phyloP scores from a whole-genome alignment of 225 moss, liverwort and hornwort species.

The Antitrichia curtipendula region DNA sequence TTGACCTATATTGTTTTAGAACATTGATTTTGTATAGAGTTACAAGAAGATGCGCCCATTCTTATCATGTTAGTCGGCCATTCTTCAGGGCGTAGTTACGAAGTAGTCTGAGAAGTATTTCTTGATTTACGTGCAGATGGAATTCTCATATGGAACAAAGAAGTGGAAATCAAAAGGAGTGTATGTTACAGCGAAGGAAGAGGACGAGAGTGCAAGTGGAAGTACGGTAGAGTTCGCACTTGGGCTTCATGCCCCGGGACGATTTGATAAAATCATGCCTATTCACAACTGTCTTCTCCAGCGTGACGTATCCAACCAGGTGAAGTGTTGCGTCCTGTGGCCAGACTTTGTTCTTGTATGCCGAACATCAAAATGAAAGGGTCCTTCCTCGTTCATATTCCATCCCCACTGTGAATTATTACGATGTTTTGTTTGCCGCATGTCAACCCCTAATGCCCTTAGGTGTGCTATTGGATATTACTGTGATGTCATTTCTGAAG shows the following conservation, averaged over 20 bases:
- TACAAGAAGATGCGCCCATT: not conserved
- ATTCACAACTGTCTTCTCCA: constrained; percentile 79
- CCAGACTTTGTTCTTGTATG: not conserved
- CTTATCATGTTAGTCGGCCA: not conserved
- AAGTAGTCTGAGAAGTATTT: not conserved
- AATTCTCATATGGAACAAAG: constrained; percentile 88
- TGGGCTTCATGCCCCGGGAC: constrained; percentile 92
- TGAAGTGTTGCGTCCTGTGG: not conserved
- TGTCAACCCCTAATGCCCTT: not conserved
- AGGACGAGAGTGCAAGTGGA: constrained; percentile 8
- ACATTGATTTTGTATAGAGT: not conserved
- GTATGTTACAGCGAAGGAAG: constrained; percentile 13
- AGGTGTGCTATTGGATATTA: not conserved
- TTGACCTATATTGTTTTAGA: not conserved
- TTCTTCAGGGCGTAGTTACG: not conserved
- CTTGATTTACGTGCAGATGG: constrained; percentile 50
- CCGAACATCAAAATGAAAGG: not conserved
- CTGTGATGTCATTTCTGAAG: not conserved
- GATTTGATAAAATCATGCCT: constrained; percentile 91
- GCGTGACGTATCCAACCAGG: constrained; percentile 83
- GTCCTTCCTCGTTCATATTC: not conserved
- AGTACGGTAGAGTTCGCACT: constrained; percentile 51
- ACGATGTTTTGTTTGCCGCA: not conserved
- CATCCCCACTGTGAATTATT: not conserved
- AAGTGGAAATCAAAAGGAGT: constrained; percentile 64